These are phyloP conservation scores for Pichia occidentalis DNA, from an alignment of 805 yeast species.

Conservation along the genomic window DNA sequence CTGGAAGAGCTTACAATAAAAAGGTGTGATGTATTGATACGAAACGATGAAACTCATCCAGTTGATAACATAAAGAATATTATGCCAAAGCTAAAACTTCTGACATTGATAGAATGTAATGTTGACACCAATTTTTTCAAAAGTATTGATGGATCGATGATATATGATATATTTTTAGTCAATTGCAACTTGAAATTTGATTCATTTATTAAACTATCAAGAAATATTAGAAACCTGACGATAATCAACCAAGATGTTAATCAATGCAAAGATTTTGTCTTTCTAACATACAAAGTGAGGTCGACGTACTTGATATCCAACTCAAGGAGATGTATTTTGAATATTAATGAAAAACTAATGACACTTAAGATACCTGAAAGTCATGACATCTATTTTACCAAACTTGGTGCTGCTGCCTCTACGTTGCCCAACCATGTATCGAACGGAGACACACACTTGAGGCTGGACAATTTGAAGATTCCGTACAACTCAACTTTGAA, in stretches of 20 bases:
- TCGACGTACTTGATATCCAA: not conserved
- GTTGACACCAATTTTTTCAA: conserved; percentile 13
- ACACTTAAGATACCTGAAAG: conserved; percentile 2
- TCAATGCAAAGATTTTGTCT: conserved; percentile 15
- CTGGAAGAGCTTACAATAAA: conserved; percentile 3
- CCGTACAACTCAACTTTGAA: conserved; percentile 2
- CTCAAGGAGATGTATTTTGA: not conserved
- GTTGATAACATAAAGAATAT: conserved; percentile 7
- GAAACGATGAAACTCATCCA: not conserved
- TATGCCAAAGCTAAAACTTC: conserved; percentile 12
- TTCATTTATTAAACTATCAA: conserved; percentile 17
- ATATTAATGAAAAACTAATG: conserved; percentile 3
- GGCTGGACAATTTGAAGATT: not conserved
- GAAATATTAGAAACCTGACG: conserved; percentile 13
- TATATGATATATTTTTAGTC: conserved; percentile 13
- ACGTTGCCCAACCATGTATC: too few species aligned
- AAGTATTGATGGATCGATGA: conserved; percentile 3
- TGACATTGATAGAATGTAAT: conserved; percentile 19
- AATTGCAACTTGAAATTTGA: conserved; percentile 21
- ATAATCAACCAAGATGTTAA: conserved; percentile 17
- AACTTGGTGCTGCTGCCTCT: not conserved
- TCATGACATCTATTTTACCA: conserved; percentile 2
- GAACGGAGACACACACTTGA: too few species aligned
- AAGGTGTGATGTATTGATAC: not conserved
- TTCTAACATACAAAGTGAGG: conserved; percentile 5